These are phyloP conservation scores for Pichia cephalocereana DNA, from an alignment of 805 yeast genomes.

Conservation along the genomic window DNA sequence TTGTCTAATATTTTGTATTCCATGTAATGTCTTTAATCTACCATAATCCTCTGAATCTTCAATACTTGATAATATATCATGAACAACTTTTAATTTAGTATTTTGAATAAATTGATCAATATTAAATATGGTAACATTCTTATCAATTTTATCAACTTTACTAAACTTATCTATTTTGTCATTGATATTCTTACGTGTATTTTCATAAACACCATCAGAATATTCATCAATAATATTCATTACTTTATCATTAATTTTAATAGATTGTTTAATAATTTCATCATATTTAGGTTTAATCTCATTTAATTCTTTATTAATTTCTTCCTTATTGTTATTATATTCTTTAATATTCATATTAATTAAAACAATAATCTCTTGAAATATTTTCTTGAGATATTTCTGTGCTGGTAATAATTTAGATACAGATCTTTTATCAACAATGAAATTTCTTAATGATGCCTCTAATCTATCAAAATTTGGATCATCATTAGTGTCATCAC, in stretches of 20 bases:
- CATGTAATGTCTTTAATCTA: slow-evolving; percentile 44
- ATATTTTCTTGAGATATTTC: slow-evolving; percentile 65
- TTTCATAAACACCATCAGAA: slow-evolving; percentile 48
- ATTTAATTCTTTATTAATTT: slow-evolving; percentile 40
- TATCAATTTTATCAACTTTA: slow-evolving; percentile 47
- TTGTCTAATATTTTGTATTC: slow-evolving; percentile 52
- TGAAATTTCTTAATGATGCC: slow-evolving; percentile 73
- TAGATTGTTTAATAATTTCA: slow-evolving; percentile 40
- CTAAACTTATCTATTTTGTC: slow-evolving; percentile 32
- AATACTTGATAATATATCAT: slow-evolving; percentile 57
- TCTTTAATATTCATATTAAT: slow-evolving; percentile 55
- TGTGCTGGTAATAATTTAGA: slow-evolving; percentile 92
- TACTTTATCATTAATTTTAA: slow-evolving; percentile 46
- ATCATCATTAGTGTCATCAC: slow-evolving; percentile 14
- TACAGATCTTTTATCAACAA: slow-evolving; percentile 78
- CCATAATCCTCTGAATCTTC: slow-evolving; percentile 60
- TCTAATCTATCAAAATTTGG: slow-evolving; percentile 81
- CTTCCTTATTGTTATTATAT: slow-evolving; percentile 40
- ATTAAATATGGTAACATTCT: slow-evolving; percentile 31
- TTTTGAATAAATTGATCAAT: slow-evolving; percentile 59
- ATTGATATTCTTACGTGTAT: slow-evolving; percentile 45
- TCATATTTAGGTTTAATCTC: slow-evolving; percentile 59
- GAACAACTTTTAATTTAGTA: slow-evolving; percentile 61
- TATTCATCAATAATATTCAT: slow-evolving; percentile 55
- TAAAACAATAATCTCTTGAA: slow-evolving; percentile 53